Conservation (phyloP, 257 asterid genomes). For the Solanum paucissectum region DNA sequence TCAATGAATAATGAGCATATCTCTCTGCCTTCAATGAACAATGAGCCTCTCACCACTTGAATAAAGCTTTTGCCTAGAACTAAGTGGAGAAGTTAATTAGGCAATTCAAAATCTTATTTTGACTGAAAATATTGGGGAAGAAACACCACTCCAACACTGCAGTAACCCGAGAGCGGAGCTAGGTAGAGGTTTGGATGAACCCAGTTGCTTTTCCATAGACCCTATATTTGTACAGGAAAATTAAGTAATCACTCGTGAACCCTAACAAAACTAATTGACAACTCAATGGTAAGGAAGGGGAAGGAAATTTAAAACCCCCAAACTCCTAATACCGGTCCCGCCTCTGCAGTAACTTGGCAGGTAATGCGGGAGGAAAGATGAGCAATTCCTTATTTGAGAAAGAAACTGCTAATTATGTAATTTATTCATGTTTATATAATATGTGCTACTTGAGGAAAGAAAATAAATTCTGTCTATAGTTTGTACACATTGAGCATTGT, state of each 20-base stretch:
- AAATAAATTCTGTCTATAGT: background rate
- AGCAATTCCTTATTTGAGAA: background rate
- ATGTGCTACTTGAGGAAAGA: background rate
- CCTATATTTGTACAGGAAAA: no score
- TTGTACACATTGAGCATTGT: constrained; percentile 1
- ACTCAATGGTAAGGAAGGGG: no score
- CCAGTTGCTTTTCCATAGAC: no score
- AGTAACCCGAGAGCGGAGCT: background rate
- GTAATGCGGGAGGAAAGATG: background rate
- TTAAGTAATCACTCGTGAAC: no score
- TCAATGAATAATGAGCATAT: background rate
- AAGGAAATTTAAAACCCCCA: no score
- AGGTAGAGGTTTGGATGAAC: no score
- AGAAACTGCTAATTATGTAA: background rate
- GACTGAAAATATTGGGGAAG: background rate
- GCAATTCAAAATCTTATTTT: background rate
- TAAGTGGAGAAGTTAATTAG: background rate
- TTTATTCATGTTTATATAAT: background rate
- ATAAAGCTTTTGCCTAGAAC: background rate
- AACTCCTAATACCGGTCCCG: no score
- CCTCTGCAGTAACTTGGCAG: background rate
- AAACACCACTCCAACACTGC: background rate
- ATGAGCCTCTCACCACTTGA: background rate
- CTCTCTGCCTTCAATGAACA: no score
- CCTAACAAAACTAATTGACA: no score